Evolutionary conservation across 2,329 filamentous ascomycete genomes (phyloP).

Genomic region (Aspergillus bombycis): DNA sequence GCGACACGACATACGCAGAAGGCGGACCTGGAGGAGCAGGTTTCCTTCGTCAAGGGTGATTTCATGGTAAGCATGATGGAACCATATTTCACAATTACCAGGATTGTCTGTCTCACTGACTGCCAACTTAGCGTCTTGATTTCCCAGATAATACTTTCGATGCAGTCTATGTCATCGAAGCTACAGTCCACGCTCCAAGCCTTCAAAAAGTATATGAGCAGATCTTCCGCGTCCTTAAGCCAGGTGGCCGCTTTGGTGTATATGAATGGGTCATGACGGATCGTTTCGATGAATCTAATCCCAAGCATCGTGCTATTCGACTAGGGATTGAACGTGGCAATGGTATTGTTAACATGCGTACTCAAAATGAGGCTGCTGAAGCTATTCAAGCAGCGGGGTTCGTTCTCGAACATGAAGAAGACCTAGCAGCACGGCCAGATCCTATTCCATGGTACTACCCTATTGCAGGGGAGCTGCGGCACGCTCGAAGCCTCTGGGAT

Average conservation of each 20-base stretch:
- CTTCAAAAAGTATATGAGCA: conserved; percentile 89
- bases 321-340: conserved; percentile 92
- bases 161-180: conserved; percentile 94
- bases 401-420: conserved; percentile 77
- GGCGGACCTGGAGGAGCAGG: conserved; percentile 75
- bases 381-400: conserved; percentile 89
- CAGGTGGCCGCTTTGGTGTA: conserved; percentile 92
- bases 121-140: conserved; percentile 69
- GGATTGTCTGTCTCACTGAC: not conserved
- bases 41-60: conserved; percentile 87
- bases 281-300: conserved; percentile 83
- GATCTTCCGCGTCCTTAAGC: conserved; percentile 92
- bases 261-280: conserved; percentile 99
- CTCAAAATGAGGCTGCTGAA: conserved; percentile 74
- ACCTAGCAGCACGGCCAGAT: conserved; percentile 76
- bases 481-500: not conserved
- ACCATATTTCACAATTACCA: not conserved
- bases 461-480: conserved; percentile 61
- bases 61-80: conserved; percentile 66
- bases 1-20: conserved; percentile 79
- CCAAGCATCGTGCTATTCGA: conserved; percentile 82
- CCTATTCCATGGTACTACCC: conserved; percentile 90
- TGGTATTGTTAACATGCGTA: conserved; percentile 96
- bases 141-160: conserved; percentile 91
- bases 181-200: conserved; percentile 87